A percentile compares a stretch with the other conserved stretches of the same genome.
Evolutionary conservation across 257 asterid species (phyloP).

Genomic region (Petunia axillaris): DNA sequence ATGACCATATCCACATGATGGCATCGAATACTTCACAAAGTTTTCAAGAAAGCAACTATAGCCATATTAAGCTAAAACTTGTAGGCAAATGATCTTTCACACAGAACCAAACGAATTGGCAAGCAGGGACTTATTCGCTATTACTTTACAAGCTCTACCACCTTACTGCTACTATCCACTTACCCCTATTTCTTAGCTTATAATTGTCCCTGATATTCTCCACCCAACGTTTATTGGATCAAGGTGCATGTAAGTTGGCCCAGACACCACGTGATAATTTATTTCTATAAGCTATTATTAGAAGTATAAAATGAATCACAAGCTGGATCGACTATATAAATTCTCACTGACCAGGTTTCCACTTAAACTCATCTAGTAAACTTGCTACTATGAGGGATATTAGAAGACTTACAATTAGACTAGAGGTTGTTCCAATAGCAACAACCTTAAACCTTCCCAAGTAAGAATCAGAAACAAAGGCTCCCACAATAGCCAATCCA

Average conservation of each 20-base stretch:
- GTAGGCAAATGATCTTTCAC: background rate
- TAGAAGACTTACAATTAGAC: conserved; percentile 28
- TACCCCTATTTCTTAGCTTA: background rate
- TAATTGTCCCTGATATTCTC: background rate
- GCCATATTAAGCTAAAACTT: background rate
- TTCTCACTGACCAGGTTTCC: too few species aligned
- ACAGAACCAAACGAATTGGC: background rate
- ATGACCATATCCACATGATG: background rate
- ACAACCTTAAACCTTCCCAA: conserved; percentile 32
- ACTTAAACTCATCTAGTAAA: too few species aligned
- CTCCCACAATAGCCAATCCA: conserved; percentile 31
- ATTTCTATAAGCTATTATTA: too few species aligned
- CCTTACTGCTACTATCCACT: too few species aligned
- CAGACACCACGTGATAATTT: background rate
- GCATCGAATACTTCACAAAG: background rate
- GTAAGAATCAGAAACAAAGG: conserved; percentile 33
- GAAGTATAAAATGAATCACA: too few species aligned
- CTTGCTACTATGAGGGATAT: background rate
- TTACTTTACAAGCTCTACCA: too few species aligned
- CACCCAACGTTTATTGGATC: background rate
- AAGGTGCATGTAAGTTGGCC: too few species aligned
- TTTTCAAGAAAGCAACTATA: background rate
- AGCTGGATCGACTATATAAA: too few species aligned
- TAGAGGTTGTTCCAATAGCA: conserved; percentile 28
- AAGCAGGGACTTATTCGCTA: background rate